Evolutionary conservation across 2,329 filamentous ascomycete species (phyloP).

Genomic region (Dothideomycetes sp.): DNA sequence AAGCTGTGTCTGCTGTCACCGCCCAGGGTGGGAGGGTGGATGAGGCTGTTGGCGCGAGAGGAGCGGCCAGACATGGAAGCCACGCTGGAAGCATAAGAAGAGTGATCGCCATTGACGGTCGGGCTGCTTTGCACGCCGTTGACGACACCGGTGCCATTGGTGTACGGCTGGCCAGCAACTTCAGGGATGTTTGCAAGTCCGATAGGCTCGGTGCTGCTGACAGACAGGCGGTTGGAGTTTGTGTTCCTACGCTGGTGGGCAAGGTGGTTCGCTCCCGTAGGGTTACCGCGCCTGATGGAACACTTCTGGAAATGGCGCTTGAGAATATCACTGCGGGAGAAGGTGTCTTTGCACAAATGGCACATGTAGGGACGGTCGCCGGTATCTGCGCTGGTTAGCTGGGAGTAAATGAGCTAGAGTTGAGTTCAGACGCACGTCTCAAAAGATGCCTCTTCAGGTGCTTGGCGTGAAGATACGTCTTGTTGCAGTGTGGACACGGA

Average conservation of each 20-base stretch:
- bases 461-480: constrained; percentile 95
- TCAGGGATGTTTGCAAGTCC: constrained; percentile 24
- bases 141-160: constrained; percentile 13
- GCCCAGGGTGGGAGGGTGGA: constrained; percentile 25
- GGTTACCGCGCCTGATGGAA: constrained; percentile 90
- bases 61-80: constrained; percentile 35
- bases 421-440: constrained; percentile 88
- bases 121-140: constrained; percentile 19
- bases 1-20: constrained; percentile 8
- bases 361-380: constrained; percentile 98
- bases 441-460: constrained; percentile 93
- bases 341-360: constrained; percentile 93
- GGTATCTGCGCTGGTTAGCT: constrained; percentile 53
- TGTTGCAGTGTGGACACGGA: constrained; percentile 94
- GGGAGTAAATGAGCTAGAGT: too few species aligned
- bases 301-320: constrained; percentile 99
- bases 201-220: constrained; percentile 24
- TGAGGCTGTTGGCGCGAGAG: constrained; percentile 38
- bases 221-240: constrained; percentile 32
- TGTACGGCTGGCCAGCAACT: constrained; percentile 19
- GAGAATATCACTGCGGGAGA: constrained; percentile 93
- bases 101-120: constrained; percentile 22
- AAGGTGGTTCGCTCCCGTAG: constrained; percentile 86
- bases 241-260: constrained; percentile 50
- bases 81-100: constrained; percentile 24